Base-by-base conservation (phyloP, 768 basidiomycete species). In the Mycena rosella region DNA sequence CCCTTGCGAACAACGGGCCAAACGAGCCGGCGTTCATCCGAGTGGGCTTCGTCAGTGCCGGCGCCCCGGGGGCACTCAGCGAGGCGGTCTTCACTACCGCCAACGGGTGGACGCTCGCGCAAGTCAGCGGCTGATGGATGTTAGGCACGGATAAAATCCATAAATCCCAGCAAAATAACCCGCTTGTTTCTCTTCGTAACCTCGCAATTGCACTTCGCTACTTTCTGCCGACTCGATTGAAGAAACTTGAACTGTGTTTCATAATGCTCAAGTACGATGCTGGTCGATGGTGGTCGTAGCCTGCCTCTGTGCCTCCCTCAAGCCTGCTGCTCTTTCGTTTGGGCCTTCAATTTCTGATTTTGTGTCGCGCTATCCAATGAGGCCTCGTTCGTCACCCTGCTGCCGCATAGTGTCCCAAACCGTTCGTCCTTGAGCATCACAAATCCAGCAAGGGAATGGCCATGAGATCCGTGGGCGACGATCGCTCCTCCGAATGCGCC, bases 41-140 rank as follows among this genome's bases (percentile, higher is more conserved):
- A 47, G 62, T 63, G 53, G 62, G 53, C 27, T 63, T 63, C 62
- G 62, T 63, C 52, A 47, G 44, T 27, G 42, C 53, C 20, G 58
- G 58, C 32, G 58, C 58, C 29, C 62, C 53, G 40, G 45, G 22
- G 26, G 34, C 62, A 47, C 42, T 63, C 26, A 63, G 52, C 52
- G 62, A 63, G 62, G 52, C 42, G 44, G 53, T 34, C 52, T 63
- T 53, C 52, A 56, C 52, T 36, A 44, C 62, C 32, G 36, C 42
- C 22, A 27, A 47, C 22, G 62, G 62, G 62, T 63, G 62, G 62
- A 26, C n/a, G 30, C 52, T 55, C 32, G 53, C 52, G 44, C 51
- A 57, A 58, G 42, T 58, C 56, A 45, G 66, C 38, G 38, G 38
- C 54, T 56, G 38, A 56, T 56, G 38, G 54, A 56, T 57, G 42